phyloP scores from a whole-genome alignment of 2,329 filamentous ascomycete genomes.

The Corynespora cassiicola region DNA sequence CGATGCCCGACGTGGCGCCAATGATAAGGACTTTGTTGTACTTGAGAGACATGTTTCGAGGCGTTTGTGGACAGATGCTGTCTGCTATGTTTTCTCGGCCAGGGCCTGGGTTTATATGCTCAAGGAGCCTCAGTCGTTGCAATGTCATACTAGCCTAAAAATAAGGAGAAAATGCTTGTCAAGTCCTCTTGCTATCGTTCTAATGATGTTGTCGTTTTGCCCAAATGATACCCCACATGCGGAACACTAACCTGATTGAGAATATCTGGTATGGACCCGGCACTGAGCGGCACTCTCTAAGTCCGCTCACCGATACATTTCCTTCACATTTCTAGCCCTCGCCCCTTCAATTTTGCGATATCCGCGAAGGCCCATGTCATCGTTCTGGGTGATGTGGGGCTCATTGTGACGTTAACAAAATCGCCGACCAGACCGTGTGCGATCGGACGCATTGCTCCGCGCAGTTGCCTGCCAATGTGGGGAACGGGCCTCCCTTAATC shows the following conservation, averaged over 20 bases:
- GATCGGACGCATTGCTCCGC: too few species aligned
- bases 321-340: too few species aligned
- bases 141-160: conserved; percentile 14
- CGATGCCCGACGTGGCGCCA: conserved; percentile 61
- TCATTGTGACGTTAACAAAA: conserved; percentile 5
- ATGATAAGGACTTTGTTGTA: conserved; percentile 62
- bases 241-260: conserved; percentile 5
- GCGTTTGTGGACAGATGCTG: conserved; percentile 3
- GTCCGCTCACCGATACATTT: too few species aligned
- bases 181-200: background rate
- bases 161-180: background rate
- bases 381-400: background rate
- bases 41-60: conserved; percentile 48
- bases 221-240: too few species aligned
- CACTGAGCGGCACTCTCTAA: too few species aligned
- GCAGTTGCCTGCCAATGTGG: too few species aligned
- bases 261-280: background rate
- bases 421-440: too few species aligned
- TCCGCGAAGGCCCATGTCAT: background rate
- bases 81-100: conserved; percentile 4
- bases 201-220: too few species aligned
- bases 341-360: too few species aligned
- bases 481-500: too few species aligned
- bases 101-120: conserved; percentile 12
- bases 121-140: conserved; percentile 5